Evolutionary conservation across 805 yeast species (phyloP).

Genomic region (Yamadazyma kitorensis): DNA sequence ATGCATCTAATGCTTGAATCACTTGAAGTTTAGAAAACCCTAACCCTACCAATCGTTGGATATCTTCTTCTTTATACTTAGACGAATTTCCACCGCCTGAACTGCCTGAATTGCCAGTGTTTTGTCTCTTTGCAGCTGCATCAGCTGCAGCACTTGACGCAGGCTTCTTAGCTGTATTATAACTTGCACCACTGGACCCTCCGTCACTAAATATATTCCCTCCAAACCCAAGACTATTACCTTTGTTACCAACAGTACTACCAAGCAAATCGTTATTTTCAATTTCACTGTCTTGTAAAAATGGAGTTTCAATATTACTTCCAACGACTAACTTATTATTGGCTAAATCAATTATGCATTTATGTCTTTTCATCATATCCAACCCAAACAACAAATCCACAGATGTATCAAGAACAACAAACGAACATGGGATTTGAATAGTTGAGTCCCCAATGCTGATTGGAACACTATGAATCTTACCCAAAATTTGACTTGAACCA

Average conservation of each 20-base stretch:
- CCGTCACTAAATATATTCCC: slow-evolving; percentile 29
- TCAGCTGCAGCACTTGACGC: slow-evolving; percentile 16
- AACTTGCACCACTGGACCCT: slow-evolving; percentile 2
- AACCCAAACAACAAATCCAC: slow-evolving; percentile 82
- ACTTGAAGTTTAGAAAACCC: slow-evolving; percentile 74
- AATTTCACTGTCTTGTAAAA: slow-evolving; percentile 71
- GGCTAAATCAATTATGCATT: slow-evolving; percentile 74
- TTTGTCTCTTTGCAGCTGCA: slow-evolving; percentile 20
- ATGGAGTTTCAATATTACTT: slow-evolving; percentile 70
- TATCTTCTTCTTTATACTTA: slow-evolving; percentile 19
- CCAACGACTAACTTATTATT: slow-evolving; percentile 59
- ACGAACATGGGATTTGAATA: slow-evolving; percentile 40
- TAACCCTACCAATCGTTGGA: slow-evolving; percentile 47
- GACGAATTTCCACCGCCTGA: not conserved
- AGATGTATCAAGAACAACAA: slow-evolving; percentile 54
- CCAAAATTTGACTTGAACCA: slow-evolving; percentile 74
- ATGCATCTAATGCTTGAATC: slow-evolving; percentile 56
- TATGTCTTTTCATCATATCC: slow-evolving; percentile 87
- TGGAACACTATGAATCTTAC: slow-evolving; percentile 87
- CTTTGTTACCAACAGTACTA: slow-evolving; percentile 10
- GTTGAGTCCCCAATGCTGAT: slow-evolving; percentile 62
- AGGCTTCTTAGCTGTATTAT: slow-evolving; percentile 11
- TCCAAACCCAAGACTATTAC: slow-evolving; percentile 26
- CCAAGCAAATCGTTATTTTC: slow-evolving; percentile 29
- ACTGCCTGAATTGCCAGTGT: slow-evolving; percentile 7